Evolutionary conservation across 177 flowering plant species (phyloP), one percentile per base, ranked within the genome.

Genomic region (Tripterygium wilfordii): DNA sequence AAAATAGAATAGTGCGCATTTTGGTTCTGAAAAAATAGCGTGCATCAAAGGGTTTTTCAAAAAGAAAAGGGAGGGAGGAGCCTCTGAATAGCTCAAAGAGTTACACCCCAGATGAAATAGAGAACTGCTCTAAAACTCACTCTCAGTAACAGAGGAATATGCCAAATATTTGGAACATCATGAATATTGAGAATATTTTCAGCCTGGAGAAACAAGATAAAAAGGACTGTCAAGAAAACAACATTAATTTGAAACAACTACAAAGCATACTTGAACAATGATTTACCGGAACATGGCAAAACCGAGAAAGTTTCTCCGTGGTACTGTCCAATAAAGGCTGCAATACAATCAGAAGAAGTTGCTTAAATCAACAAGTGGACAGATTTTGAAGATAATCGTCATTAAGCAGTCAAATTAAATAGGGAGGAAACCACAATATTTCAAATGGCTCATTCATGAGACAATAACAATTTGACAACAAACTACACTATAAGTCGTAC

Each of bases 161-260:
- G 98, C 96, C 96, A 92, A 61, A 92, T 84, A 67, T 92, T 92
- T 54, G 98, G 97, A 62, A 92, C 96, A 70, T 92, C 97, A 61
- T 82, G 89, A 43, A 92, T 72, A 66, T 76, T 89, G 42, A 89
- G 84, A 51, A 92, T 89, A 64, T 92, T 89, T 45, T 62, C 84
- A 52, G 62, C 72, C 98, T 92, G 70, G 9, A 20, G 63, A 26
- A 53, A 29, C 28, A 23, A 42, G 24, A 19, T 24, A 42, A 4
- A 43, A 17, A 62, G 28, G 29, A 39, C 10, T 5, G 0, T 13
- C 15, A 51, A 18, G 10, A 27, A 42, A 49, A 28, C 22, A 43
- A 2, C 31, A 27, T 24, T 16, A 16, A 27, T 15, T 28, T 12
- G n/a, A 30, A 29, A 58, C n/a, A 24, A n/a, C 5, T 38, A 48